A percentile compares a stretch with the other conserved stretches of the same genome.
Conservation (phyloP, 2,329 filamentous ascomycete genomes). For the Amauroascus verrucosus region DNA sequence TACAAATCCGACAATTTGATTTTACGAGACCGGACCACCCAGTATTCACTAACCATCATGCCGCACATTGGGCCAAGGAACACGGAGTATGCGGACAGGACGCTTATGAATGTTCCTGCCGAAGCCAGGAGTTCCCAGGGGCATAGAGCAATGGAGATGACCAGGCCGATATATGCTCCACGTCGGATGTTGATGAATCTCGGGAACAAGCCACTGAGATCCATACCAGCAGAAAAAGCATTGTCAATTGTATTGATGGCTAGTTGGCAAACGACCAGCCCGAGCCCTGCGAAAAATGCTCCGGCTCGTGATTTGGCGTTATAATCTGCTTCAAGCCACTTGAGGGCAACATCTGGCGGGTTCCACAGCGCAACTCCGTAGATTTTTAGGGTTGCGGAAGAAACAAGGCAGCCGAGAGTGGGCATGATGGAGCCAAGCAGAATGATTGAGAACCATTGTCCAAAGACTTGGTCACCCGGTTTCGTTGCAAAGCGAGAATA, state of each 20-base stretch:
- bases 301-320: slow-evolving; percentile 32
- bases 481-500: slow-evolving; percentile 29
- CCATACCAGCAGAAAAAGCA: slow-evolving; percentile 44
- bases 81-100: slow-evolving; percentile 37
- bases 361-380: slow-evolving; percentile 37
- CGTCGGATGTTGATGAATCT: slow-evolving; percentile 48
- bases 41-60: slow-evolving; percentile 27
- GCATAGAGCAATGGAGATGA: slow-evolving; percentile 18
- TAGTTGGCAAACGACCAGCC: slow-evolving; percentile 39
- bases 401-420: slow-evolving; percentile 33
- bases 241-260: slow-evolving; percentile 36
- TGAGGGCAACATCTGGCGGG: slow-evolving; percentile 34
- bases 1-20: slow-evolving; percentile 40
- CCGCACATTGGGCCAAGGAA: slow-evolving; percentile 38
- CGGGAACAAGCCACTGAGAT: slow-evolving; percentile 44
- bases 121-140: slow-evolving; percentile 45
- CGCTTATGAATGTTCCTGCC: slow-evolving; percentile 40
- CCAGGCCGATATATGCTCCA: slow-evolving; percentile 37
- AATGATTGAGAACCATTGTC: slow-evolving; percentile 32
- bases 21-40: slow-evolving; percentile 28
- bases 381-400: slow-evolving; percentile 24
- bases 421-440: slow-evolving; percentile 34
- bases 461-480: slow-evolving; percentile 35
- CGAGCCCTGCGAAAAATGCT: slow-evolving; percentile 40
- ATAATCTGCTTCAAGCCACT: slow-evolving; percentile 28